Percentiles rank a stretch among this genome's conserved stretches.
phyloP scores from a whole-genome alignment of 2,329 filamentous ascomycete species.

The Neofusicoccum ribis region DNA sequence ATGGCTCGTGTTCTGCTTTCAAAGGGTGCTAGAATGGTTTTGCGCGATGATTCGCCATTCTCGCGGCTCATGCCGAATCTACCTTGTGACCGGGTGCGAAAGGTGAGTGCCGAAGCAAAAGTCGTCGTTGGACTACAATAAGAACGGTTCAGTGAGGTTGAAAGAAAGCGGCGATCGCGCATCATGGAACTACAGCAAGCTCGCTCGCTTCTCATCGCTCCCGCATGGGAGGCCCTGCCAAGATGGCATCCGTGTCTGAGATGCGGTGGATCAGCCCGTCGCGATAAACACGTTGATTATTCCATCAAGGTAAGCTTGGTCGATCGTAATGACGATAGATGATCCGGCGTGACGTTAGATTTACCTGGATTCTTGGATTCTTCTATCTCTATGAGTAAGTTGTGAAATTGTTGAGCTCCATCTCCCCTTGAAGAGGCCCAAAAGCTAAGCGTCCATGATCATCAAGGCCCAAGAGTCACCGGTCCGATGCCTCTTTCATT shows the following conservation, averaged over 20 bases:
- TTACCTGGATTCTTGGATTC: no score
- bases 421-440: no score
- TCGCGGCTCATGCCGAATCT: no score
- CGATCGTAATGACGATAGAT: no score
- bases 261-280: not conserved
- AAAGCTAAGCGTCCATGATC: no score
- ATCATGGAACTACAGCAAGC: not conserved
- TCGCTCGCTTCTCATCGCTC: conserved; percentile 9
- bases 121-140: no score
- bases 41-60: not conserved
- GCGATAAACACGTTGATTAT: not conserved
- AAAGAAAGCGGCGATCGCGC: not conserved
- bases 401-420: no score
- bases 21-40: not conserved
- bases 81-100: no score
- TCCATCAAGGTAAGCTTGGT: not conserved
- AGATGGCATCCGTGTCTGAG: not conserved
- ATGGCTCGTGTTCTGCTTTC: not conserved
- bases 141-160: not conserved
- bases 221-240: conserved; percentile 2
- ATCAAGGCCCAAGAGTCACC: no score
- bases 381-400: no score
- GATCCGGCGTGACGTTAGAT: no score
- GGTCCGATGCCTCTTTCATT: no score
- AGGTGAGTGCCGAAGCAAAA: not conserved